phyloP scores from a whole-genome alignment of 1,139 yeast genomes.

The Pichia sp. region DNA sequence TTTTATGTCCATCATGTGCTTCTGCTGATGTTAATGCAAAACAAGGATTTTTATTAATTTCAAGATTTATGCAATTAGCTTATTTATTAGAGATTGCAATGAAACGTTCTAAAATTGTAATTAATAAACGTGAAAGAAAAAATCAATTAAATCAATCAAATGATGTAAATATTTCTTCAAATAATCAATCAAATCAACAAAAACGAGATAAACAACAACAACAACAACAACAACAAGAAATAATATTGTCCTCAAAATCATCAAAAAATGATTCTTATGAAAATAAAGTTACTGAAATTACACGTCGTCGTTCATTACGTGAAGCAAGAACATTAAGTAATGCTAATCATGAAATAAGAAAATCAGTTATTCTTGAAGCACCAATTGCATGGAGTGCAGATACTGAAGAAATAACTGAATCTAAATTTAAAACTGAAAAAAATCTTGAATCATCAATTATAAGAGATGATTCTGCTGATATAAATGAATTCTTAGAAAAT shows the following conservation, averaged over 20 bases:
- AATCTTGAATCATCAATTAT: background rate
- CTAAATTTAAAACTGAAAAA: background rate
- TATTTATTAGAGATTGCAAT: constrained; percentile 80
- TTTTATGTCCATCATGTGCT: constrained; percentile 57
- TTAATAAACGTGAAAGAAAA: constrained; percentile 10
- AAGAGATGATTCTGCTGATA: background rate
- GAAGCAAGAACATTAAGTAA: constrained; percentile 46
- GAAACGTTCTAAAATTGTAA: constrained; percentile 52
- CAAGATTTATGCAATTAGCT: constrained; percentile 66
- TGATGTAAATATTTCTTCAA: background rate
- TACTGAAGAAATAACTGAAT: constrained; percentile 22
- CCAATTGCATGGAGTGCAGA: constrained; percentile 31
- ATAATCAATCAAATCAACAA: background rate
- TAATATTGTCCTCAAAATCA: background rate
- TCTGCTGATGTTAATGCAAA: constrained; percentile 41
- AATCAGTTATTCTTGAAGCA: constrained; percentile 44
- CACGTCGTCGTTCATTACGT: constrained; percentile 68
- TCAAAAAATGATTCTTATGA: constrained; percentile 19
- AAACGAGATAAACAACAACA: background rate
- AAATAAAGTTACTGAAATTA: constrained; percentile 56
- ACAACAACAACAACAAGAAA: background rate
- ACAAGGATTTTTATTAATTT: constrained; percentile 56
- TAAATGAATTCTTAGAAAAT: background rate
- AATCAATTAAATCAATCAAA: constrained; percentile 3
- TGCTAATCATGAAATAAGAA: constrained; percentile 41